These are phyloP conservation scores for Pichia nanzhaoensis DNA, from an alignment of 805 yeast species.

Conservation along the genomic window DNA sequence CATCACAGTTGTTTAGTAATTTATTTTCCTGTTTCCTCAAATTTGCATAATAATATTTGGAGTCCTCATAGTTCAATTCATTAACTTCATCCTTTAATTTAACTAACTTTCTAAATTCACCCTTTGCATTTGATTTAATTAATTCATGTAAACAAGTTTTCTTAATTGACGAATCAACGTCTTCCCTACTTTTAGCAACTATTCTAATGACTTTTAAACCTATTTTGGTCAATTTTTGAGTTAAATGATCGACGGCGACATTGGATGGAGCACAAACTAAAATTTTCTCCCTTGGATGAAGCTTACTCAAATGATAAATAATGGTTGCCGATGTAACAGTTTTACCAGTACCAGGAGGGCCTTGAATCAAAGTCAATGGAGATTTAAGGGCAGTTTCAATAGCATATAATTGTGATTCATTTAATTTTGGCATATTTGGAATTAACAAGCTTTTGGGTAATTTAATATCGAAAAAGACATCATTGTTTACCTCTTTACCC, in stretches of 20 bases:
- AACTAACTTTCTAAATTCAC: constrained; percentile 52
- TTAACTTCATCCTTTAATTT: constrained; percentile 59
- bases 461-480: constrained; percentile 52
- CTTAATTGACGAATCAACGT: constrained; percentile 59
- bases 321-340: constrained; percentile 91
- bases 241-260: constrained; percentile 89
- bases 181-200: constrained; percentile 73
- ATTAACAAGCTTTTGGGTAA: constrained; percentile 58
- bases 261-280: constrained; percentile 94
- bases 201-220: constrained; percentile 76
- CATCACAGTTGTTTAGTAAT: constrained; percentile 55
- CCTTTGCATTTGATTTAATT: constrained; percentile 42
- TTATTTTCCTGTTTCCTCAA: constrained; percentile 42
- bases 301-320: constrained; percentile 62
- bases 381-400: constrained; percentile 59
- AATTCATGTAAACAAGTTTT: constrained; percentile 51
- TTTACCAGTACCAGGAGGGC: constrained; percentile 97
- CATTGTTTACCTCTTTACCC: constrained; percentile 61
- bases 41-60: constrained; percentile 36
- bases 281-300: constrained; percentile 51
- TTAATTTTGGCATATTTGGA: constrained; percentile 62
- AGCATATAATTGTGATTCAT: constrained; percentile 74
- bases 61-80: constrained; percentile 54
- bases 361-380: constrained; percentile 81
- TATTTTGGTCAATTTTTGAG: constrained; percentile 58